Percentiles rank a stretch among this genome's conserved stretches.
These are phyloP conservation scores for Phellinidium pouzarii DNA, from an alignment of 1,284 basidiomycete genomes.

Conservation along the genomic window DNA sequence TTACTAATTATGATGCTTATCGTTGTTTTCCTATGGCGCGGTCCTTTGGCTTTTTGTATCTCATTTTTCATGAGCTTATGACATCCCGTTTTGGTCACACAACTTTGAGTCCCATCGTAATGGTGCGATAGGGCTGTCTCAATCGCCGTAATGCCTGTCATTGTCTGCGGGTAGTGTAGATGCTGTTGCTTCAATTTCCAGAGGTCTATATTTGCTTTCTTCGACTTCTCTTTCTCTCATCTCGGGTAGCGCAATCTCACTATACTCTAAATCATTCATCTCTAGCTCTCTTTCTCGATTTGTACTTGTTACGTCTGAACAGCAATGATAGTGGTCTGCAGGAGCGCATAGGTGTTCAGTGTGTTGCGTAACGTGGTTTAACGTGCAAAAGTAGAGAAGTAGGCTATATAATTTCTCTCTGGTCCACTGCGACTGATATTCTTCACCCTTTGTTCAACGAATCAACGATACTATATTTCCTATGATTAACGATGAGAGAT, in stretches of 20 bases:
- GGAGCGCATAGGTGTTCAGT: too few species aligned
- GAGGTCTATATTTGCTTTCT: not conserved
- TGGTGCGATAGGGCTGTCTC: too few species aligned
- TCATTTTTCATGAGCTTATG: not conserved
- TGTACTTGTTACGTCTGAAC: not conserved
- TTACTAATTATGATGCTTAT: not conserved
- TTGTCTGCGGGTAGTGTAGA: not conserved
- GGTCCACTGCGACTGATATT: too few species aligned
- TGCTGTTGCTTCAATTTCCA: not conserved
- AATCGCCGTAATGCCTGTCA: not conserved
- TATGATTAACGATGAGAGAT: too few species aligned
- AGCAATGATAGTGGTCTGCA: not conserved
- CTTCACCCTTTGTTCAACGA: too few species aligned
- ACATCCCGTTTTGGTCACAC: not conserved
- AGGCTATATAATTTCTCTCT: too few species aligned
- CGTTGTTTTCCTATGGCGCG: not conserved
- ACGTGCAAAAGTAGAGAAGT: too few species aligned
- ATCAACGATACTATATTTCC: too few species aligned
- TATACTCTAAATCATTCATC: not conserved
- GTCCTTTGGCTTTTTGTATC: not conserved
- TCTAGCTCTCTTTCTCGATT: not conserved
- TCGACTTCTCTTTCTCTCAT: not conserved
- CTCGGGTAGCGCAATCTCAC: not conserved
- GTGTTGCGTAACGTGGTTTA: too few species aligned
- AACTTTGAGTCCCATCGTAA: not conserved